phyloP scores from a whole-genome alignment of 192 early-diverging fungal species.

The Entomortierella beljakovae region DNA sequence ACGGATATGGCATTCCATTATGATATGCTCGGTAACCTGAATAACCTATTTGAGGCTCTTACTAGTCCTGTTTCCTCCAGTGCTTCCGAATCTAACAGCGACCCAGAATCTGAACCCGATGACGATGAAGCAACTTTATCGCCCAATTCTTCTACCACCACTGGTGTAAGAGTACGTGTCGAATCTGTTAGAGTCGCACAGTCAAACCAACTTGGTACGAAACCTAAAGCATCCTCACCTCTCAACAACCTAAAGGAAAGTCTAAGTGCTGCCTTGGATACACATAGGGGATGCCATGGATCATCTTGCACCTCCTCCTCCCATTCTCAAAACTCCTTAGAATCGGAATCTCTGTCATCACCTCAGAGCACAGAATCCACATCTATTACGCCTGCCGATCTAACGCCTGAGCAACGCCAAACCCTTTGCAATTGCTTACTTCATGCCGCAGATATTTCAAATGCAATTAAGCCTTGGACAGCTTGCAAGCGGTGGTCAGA shows the following conservation, averaged over 20 bases:
- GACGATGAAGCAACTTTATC: no score
- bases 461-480: constrained; percentile 84
- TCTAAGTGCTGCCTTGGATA: neutral
- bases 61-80: constrained; percentile 34
- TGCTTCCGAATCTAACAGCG: constrained; percentile 24
- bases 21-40: constrained; percentile 65
- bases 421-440: constrained; percentile 75
- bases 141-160: neutral
- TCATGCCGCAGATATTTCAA: constrained; percentile 92
- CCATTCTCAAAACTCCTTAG: constrained; percentile 5
- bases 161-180: neutral
- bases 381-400: constrained; percentile 7
- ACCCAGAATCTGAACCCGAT: constrained; percentile 20
- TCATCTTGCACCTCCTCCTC: constrained; percentile 19
- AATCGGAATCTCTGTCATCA: constrained; percentile 20
- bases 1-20: constrained; percentile 96
- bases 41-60: constrained; percentile 52
- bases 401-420: constrained; percentile 65
- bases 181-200: neutral
- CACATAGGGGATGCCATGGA: neutral
- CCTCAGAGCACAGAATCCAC: constrained; percentile 15
- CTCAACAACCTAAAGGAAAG: constrained; percentile 10
- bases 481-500: constrained; percentile 94
- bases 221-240: constrained; percentile 11
- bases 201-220: neutral